These are phyloP conservation scores for Elsinoe batatas DNA, from an alignment of 2,329 filamentous ascomycete genomes.

Conservation along the genomic window DNA sequence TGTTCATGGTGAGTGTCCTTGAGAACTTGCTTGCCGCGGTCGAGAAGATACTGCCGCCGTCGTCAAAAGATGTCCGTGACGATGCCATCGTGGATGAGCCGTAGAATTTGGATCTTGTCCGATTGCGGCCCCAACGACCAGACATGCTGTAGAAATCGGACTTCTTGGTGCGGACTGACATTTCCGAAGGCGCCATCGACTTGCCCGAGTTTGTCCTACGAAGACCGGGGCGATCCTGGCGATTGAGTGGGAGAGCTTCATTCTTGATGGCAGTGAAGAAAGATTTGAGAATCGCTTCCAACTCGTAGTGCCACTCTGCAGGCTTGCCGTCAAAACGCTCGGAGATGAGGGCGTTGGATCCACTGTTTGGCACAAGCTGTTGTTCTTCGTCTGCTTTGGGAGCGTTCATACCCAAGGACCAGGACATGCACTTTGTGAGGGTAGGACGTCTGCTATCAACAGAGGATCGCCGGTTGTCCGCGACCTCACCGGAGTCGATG, in stretches of 20 bases:
- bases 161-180: conserved; percentile 47
- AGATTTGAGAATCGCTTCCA: conserved; percentile 83
- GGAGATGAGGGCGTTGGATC: conserved; percentile 68
- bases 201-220: conserved; percentile 53
- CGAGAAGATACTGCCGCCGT: conserved; percentile 82
- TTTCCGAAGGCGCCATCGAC: conserved; percentile 86
- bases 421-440: conserved; percentile 10
- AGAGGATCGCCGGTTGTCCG: conserved; percentile 3
- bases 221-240: conserved; percentile 29
- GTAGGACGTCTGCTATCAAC: conserved; percentile 10
- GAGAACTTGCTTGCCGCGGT: conserved; percentile 95
- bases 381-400: conserved; percentile 22
- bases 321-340: conserved; percentile 53
- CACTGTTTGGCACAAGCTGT: conserved; percentile 32
- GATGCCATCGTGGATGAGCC: conserved; percentile 75
- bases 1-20: conserved; percentile 82
- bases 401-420: conserved; percentile 7
- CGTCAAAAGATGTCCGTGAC: conserved; percentile 88
- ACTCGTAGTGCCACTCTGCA: conserved; percentile 65
- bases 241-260: conserved; percentile 76
- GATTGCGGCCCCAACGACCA: conserved; percentile 74
- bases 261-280: conserved; percentile 86
- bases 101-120: conserved; percentile 67
- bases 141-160: conserved; percentile 54
- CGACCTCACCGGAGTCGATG: background rate